Base-by-base conservation (phyloP, 768 basidiomycete species). In the Hortiboletus campestris region DNA sequence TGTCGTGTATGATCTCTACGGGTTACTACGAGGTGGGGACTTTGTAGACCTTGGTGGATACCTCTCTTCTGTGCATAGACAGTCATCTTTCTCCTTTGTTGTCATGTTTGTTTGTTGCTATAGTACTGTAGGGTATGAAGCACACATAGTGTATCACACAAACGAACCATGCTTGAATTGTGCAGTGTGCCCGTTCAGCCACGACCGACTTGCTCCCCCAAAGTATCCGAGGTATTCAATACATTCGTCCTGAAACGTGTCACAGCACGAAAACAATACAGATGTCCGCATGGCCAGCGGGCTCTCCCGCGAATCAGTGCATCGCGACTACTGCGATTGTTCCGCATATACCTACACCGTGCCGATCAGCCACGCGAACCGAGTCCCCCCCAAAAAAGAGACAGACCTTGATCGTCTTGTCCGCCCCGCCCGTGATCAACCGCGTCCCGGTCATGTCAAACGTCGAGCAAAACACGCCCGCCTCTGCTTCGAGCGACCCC, bases 401-500 rank as follows among this genome's bases (percentile, higher is more conserved):
- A 52, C 81, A 46, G 31, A 90, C 91, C 83, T 99, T 98, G 77
- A 98, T 96, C 11, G 96, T 98, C 80, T 98, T 99, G 77, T 98
- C 97, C 12, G 97, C 97, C 5, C 95, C 90, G 36, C 97, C 97
- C 16, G 95, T 97, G 62, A 95, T 94, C 55, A 99, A 71, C 55
- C 96, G 80, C 34, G 95, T 94, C 2, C 97, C 97, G 1, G 96
- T 98, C 70, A 86, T 80, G 72, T 98, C 97, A 73, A 98, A 99
- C 16, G 93, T 95, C 16, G 94, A 97, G 68, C 92, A 96, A 78
- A 97, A 98, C 12, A 97, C 84, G 53, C 96, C 96, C 0, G 96
- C 87, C 73, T 99, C 97, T 1, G 96, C 96, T 66, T 99, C 96
- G 35, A 99, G 82, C 34, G 92, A 95, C n/a, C 97, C 97, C 0